A percentile compares a stretch with the other conserved stretches of the same genome.
These are phyloP conservation scores for Diplodia mutila DNA, from an alignment of 2,329 filamentous ascomycete species.

Conservation along the genomic window DNA sequence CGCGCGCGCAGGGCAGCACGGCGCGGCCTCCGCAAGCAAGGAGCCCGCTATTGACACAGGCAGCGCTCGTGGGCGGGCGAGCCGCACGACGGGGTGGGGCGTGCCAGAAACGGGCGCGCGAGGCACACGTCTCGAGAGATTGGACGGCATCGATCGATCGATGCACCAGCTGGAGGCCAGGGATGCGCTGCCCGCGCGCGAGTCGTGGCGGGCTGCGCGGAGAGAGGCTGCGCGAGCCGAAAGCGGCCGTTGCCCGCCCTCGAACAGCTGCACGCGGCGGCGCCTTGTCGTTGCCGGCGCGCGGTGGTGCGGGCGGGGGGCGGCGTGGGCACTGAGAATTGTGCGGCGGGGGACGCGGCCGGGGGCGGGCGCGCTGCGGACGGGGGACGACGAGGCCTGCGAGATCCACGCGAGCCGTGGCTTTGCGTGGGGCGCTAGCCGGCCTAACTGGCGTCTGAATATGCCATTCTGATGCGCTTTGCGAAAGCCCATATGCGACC, in stretches of 20 bases:
- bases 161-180: conserved; percentile 20
- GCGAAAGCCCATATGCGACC: conserved; percentile 28
- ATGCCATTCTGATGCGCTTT: conserved; percentile 27
- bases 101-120: conserved; percentile 24
- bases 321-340: neutral
- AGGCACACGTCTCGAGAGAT: conserved; percentile 20
- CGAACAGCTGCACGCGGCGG: conserved; percentile 4
- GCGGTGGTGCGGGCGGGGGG: conserved; percentile 10
- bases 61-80: conserved; percentile 19
- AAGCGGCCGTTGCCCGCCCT: conserved; percentile 16
- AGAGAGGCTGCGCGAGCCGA: conserved; percentile 22
- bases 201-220: conserved; percentile 17
- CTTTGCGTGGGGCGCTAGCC: conserved; percentile 26
- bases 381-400: conserved; percentile 7
- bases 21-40: conserved; percentile 14
- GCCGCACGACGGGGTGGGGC: conserved; percentile 23
- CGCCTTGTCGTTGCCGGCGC: conserved; percentile 20
- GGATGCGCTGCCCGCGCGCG: conserved; percentile 18
- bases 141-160: conserved; percentile 26
- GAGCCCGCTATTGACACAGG: conserved; percentile 2
- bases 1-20: conserved; percentile 2
- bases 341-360: neutral
- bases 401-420: conserved; percentile 27
- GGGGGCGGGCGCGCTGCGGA: conserved; percentile 8
- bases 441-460: conserved; percentile 21